These are phyloP conservation scores for Dimargaris verticillata DNA, from an alignment of 192 early-diverging fungal genomes.

Conservation along the genomic window DNA sequence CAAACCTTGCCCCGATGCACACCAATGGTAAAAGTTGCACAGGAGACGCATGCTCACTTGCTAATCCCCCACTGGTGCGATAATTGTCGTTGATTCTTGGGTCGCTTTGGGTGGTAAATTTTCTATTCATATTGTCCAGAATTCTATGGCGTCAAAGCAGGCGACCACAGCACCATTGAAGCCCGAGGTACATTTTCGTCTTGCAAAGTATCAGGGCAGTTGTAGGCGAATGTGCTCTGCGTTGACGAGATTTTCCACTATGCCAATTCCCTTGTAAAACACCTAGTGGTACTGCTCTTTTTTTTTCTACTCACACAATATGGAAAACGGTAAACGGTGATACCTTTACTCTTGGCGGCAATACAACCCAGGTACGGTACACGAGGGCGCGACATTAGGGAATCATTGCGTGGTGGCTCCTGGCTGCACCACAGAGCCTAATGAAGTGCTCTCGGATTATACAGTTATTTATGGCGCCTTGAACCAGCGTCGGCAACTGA, in stretches of 20 bases:
- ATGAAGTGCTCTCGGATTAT: conserved; percentile 39
- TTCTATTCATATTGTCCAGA: conserved; percentile 17
- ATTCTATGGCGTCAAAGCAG: conserved; percentile 46
- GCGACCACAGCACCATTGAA: conserved; percentile 46
- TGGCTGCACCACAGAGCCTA: conserved; percentile 37
- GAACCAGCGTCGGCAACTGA: background rate
- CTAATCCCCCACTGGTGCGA: background rate
- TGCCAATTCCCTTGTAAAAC: background rate
- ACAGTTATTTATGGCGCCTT: conserved; percentile 26
- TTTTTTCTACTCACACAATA: background rate
- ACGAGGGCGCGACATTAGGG: conserved; percentile 36
- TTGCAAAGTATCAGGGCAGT: background rate
- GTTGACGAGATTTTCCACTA: background rate
- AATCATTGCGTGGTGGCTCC: conserved; percentile 57
- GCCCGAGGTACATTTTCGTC: conserved; percentile 30
- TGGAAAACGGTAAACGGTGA: background rate
- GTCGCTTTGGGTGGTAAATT: background rate
- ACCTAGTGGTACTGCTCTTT: background rate
- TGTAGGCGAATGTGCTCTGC: background rate
- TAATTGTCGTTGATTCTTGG: background rate
- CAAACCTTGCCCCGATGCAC: background rate
- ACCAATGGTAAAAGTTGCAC: background rate
- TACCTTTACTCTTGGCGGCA: background rate
- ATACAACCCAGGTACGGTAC: conserved; percentile 27
- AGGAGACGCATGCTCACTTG: background rate